Evolutionary conservation across 805 yeast species (phyloP).

Genomic region (Metschnikowia peoriensis): DNA sequence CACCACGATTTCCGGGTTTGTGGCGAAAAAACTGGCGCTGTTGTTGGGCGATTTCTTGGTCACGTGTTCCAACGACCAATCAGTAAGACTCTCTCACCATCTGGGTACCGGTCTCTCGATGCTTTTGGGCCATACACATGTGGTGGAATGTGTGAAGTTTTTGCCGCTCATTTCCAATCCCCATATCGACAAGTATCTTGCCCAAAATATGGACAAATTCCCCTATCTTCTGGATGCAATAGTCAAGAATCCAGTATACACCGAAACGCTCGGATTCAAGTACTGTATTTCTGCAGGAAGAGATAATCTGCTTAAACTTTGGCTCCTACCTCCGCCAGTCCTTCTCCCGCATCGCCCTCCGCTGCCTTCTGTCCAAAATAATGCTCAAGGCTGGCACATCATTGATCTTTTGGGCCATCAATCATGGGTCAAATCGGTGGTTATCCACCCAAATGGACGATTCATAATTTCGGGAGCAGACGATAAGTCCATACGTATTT

Average conservation of each 20-base stretch:
- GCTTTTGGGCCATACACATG: slow-evolving; percentile 79
- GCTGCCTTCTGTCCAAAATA: slow-evolving; percentile 47
- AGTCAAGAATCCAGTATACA: slow-evolving; percentile 27
- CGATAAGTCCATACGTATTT: slow-evolving; percentile 69
- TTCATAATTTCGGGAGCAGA: slow-evolving; percentile 72
- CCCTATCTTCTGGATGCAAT: slow-evolving; percentile 34
- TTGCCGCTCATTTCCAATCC: slow-evolving; percentile 54
- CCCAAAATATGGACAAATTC: slow-evolving; percentile 28
- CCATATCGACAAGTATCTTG: slow-evolving; percentile 47
- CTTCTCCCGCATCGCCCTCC: slow-evolving; percentile 55
- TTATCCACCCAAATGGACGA: slow-evolving; percentile 73
- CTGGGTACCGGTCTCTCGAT: slow-evolving; percentile 67
- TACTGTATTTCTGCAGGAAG: slow-evolving; percentile 79
- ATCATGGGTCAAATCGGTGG: slow-evolving; percentile 78
- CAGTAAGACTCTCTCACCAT: slow-evolving; percentile 63
- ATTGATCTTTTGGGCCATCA: slow-evolving; percentile 69
- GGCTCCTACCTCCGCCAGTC: slow-evolving; percentile 73
- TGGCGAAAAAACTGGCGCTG: slow-evolving; percentile 10
- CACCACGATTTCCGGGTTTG: slow-evolving; percentile 10
- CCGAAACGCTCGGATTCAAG: slow-evolving; percentile 51
- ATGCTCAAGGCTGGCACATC: slow-evolving; percentile 60
- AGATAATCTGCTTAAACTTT: slow-evolving; percentile 69
- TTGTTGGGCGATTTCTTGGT: slow-evolving; percentile 59
- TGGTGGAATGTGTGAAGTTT: slow-evolving; percentile 69
- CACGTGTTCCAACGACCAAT: slow-evolving; percentile 78